Conservation (phyloP, 1,139 yeast species). For the Pichia sp. region DNA sequence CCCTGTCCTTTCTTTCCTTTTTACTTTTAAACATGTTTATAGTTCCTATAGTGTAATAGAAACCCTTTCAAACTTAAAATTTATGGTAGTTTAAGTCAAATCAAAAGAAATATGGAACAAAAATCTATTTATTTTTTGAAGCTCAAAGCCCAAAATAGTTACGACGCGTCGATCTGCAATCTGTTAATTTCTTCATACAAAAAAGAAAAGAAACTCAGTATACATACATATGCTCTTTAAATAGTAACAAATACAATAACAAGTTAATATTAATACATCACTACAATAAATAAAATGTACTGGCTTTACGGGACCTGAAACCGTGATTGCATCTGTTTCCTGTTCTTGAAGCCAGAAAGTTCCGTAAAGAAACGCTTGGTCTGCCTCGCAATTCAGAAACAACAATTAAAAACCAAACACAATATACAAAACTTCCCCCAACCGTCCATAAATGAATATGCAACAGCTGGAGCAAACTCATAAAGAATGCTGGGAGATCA, state of each 20-base stretch:
- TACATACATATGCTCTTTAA: neutral
- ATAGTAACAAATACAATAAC: too few relatives aligned
- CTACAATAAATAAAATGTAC: constrained; percentile 30
- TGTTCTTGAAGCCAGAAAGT: neutral
- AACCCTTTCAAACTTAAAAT: too few relatives aligned
- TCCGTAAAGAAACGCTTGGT: neutral
- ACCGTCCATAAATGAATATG: constrained; percentile 45
- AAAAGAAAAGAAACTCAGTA: too few relatives aligned
- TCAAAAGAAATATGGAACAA: too few relatives aligned
- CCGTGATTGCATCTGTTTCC: neutral
- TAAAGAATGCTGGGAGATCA: neutral
- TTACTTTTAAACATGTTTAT: constrained; percentile 36
- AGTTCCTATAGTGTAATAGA: too few relatives aligned
- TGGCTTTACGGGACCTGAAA: constrained; percentile 54
- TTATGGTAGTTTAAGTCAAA: too few relatives aligned
- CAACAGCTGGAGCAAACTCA: constrained; percentile 4
- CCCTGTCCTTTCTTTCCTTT: constrained; percentile 35
- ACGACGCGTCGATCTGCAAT: too few relatives aligned
- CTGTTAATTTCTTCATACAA: too few relatives aligned
- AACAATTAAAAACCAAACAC: neutral
- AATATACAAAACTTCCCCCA: constrained; percentile 4
- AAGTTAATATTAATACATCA: too few relatives aligned
- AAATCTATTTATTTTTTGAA: too few relatives aligned
- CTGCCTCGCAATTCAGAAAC: constrained; percentile 1
- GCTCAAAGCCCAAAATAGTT: too few relatives aligned